Conservation (phyloP, 495 filamentous ascomycete species). For the Trichocladium uniseriatum region DNA sequence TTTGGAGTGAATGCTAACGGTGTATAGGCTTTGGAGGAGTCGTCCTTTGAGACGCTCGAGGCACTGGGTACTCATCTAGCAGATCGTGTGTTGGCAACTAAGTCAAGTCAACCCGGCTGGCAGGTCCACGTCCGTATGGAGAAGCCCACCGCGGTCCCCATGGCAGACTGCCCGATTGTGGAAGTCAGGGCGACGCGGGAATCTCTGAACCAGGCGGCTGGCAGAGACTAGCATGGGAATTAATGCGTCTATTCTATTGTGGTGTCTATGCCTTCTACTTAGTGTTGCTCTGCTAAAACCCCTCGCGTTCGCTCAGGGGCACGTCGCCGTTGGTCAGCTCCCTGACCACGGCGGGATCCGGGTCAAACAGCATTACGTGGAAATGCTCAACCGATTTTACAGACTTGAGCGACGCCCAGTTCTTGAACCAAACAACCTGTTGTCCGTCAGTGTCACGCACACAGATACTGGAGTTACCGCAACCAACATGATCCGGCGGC, state of each 20-base stretch:
- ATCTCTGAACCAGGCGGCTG: neutral
- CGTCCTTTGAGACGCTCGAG: slow-evolving; percentile 56
- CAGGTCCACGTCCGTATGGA: slow-evolving; percentile 43
- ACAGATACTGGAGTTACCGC: neutral
- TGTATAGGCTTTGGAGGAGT: slow-evolving; percentile 43
- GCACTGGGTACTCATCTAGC: slow-evolving; percentile 43
- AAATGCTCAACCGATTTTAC: slow-evolving; percentile 89
- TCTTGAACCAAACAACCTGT: slow-evolving; percentile 82
- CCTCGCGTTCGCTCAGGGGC: slow-evolving; percentile 37
- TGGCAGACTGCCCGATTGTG: slow-evolving; percentile 48
- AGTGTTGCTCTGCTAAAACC: no score
- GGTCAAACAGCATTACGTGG: slow-evolving; percentile 78
- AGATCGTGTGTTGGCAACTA: slow-evolving; percentile 24
- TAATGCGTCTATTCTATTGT: no score
- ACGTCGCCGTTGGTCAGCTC: slow-evolving; percentile 69
- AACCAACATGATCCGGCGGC: slow-evolving; percentile 36
- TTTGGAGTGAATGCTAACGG: slow-evolving; percentile 8
- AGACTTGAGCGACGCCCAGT: slow-evolving; percentile 73
- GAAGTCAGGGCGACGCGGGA: slow-evolving; percentile 33
- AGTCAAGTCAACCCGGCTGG: slow-evolving; percentile 19
- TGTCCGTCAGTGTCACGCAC: neutral
- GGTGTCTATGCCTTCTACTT: no score
- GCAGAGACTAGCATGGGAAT: neutral
- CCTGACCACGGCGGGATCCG: slow-evolving; percentile 57
- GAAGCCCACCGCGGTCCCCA: slow-evolving; percentile 50